These are phyloP conservation scores for Ophiostoma perfectum DNA, from an alignment of 2,329 filamentous ascomycete genomes.

Conservation along the genomic window DNA sequence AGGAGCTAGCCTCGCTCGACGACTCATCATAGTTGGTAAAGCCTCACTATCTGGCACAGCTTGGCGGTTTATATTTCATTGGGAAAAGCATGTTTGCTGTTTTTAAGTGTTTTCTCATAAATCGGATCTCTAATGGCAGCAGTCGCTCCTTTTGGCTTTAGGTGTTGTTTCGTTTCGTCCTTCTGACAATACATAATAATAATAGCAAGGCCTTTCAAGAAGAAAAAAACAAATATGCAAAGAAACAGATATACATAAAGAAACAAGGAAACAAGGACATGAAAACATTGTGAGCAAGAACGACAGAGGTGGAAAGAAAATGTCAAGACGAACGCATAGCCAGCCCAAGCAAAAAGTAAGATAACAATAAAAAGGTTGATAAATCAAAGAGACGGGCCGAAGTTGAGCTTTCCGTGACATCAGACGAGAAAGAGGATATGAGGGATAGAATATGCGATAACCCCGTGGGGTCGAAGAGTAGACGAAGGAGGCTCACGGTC, in stretches of 20 bases:
- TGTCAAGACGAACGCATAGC: neutral
- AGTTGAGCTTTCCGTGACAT: neutral
- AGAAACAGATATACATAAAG: neutral
- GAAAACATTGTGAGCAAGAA: too few relatives aligned
- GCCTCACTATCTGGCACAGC: too few relatives aligned
- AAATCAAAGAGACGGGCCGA: neutral
- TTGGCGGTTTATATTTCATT: too few relatives aligned
- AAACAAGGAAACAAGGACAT: neutral
- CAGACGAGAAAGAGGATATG: neutral
- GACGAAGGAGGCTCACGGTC: neutral
- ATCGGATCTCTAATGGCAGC: neutral
- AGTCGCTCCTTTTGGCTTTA: neutral
- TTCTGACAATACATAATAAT: slow-evolving; percentile 7
- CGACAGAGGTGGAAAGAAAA: neutral
- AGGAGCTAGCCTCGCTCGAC: neutral
- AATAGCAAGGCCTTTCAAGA: neutral
- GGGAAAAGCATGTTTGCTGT: too few relatives aligned
- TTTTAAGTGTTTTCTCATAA: neutral
- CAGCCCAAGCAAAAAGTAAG: neutral
- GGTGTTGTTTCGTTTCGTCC: neutral
- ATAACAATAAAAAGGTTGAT: neutral
- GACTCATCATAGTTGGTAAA: too few relatives aligned
- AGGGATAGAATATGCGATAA: neutral
- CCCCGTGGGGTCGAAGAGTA: neutral
- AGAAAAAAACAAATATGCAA: neutral